phyloP scores from a whole-genome alignment of 129 eudicot species.

The Arctium lappa region DNA sequence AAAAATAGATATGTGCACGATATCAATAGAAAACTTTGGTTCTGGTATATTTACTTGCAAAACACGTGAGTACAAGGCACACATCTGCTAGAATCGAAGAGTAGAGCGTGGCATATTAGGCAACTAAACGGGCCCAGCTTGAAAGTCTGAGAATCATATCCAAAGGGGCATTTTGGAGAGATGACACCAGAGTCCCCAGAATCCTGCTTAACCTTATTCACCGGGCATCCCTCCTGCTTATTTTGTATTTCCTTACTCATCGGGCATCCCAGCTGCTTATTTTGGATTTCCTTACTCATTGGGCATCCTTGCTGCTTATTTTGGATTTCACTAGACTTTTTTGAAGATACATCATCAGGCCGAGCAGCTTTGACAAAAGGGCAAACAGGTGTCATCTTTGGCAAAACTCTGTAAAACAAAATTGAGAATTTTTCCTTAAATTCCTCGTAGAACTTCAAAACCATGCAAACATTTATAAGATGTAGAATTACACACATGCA shows the following conservation, averaged over 20 bases:
- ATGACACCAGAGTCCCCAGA: slow-evolving; percentile 43
- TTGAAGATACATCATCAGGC: slow-evolving; percentile 81
- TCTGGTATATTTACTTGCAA: slow-evolving; percentile 68
- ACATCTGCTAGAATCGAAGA: slow-evolving; percentile 79
- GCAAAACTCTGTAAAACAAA: slow-evolving; percentile 43
- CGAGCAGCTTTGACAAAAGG: slow-evolving; percentile 80
- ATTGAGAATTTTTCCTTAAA: not conserved
- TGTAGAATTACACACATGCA: not conserved
- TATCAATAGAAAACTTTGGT: not conserved
- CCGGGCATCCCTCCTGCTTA: slow-evolving; percentile 45
- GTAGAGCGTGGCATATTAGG: slow-evolving; percentile 90
- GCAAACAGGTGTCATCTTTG: slow-evolving; percentile 90
- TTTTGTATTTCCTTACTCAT: slow-evolving; percentile 57
- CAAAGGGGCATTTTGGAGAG: slow-evolving; percentile 84
- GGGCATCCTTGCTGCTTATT: slow-evolving; percentile 48
- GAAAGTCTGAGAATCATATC: slow-evolving; percentile 89
- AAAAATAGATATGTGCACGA: not conserved
- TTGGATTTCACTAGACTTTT: slow-evolving; percentile 62
- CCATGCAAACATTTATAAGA: not conserved
- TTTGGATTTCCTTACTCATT: slow-evolving; percentile 57
- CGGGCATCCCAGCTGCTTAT: slow-evolving; percentile 42
- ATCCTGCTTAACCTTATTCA: slow-evolving; percentile 51
- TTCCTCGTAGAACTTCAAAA: not conserved
- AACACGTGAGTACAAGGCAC: slow-evolving; percentile 88
- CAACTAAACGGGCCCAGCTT: slow-evolving; percentile 95